phyloP scores from a whole-genome alignment of 2,329 filamentous ascomycete species.

The Fusarium sp. region DNA sequence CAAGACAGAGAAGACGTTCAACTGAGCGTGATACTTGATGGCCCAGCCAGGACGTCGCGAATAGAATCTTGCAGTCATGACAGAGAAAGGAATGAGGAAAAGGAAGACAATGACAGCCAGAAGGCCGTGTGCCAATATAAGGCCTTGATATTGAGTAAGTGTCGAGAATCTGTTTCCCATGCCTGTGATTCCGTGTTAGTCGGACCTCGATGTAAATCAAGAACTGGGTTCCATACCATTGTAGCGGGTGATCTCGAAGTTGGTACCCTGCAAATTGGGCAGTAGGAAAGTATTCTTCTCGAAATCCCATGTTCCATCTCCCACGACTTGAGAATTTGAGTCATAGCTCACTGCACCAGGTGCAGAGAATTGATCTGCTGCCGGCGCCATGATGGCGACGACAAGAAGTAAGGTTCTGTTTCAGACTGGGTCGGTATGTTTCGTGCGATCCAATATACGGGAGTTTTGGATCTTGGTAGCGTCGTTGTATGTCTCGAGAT shows the following conservation, averaged over 20 bases:
- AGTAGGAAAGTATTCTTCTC: constrained; percentile 80
- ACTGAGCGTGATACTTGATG: constrained; percentile 76
- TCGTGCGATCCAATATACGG: constrained; percentile 3
- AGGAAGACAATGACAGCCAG: constrained; percentile 80
- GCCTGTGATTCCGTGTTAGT: constrained; percentile 59
- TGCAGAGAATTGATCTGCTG: constrained; percentile 70
- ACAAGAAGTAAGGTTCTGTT: constrained; percentile 42
- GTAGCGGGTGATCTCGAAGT: constrained; percentile 85
- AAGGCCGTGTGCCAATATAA: constrained; percentile 78
- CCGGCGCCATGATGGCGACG: constrained; percentile 69
- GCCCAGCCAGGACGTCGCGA: constrained; percentile 69
- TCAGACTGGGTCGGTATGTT: constrained; percentile 33
- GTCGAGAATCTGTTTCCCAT: constrained; percentile 84
- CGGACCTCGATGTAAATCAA: not conserved
- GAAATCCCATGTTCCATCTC: constrained; percentile 87
- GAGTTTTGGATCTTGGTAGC: not conserved
- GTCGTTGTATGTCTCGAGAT: constrained; percentile 17
- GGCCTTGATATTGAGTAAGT: constrained; percentile 74
- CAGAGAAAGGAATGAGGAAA: constrained; percentile 76
- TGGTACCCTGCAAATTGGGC: constrained; percentile 79
- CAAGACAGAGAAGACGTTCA: constrained; percentile 75
- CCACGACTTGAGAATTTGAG: constrained; percentile 79
- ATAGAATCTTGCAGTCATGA: constrained; percentile 79
- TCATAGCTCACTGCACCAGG: constrained; percentile 78
- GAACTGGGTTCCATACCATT: constrained; percentile 68